phyloP scores from a whole-genome alignment of 306 rosid genomes.

The Betula pendula region DNA sequence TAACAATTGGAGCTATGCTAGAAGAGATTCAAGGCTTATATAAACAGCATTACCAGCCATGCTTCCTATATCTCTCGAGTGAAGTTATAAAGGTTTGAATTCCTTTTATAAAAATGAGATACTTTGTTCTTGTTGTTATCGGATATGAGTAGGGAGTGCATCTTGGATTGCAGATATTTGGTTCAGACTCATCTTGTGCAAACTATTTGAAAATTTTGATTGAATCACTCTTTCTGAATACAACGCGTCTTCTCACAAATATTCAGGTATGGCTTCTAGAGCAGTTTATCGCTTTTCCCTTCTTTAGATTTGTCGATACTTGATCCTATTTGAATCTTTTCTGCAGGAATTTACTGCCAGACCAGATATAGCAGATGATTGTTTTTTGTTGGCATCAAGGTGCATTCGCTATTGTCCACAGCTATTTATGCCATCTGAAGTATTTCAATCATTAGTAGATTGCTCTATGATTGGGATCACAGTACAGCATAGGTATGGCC shows the following conservation, averaged over 20 bases:
- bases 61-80: conserved; percentile 97
- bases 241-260: conserved; percentile 79
- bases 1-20: conserved; percentile 95
- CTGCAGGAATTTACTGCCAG: conserved; percentile 97
- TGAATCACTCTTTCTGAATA: conserved; percentile 84
- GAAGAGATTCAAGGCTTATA: conserved; percentile 94
- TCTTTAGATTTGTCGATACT: conserved; percentile 14
- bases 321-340: conserved; percentile 24
- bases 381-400: conserved; percentile 95
- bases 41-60: conserved; percentile 92
- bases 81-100: conserved; percentile 92
- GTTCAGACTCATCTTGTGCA: conserved; percentile 93
- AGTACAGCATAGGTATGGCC: conserved; percentile 79
- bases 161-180: conserved; percentile 81
- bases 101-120: neutral
- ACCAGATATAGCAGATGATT: conserved; percentile 99
- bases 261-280: conserved; percentile 62
- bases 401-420: conserved; percentile 99
- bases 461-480: conserved; percentile 97
- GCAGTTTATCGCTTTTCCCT: neutral
- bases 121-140: neutral
- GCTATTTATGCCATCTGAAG: conserved; percentile 85
- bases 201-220: conserved; percentile 85
- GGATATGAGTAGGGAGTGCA: conserved; percentile 26
- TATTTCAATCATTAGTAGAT: conserved; percentile 87